Evolutionary conservation across 2,329 filamentous ascomycete genomes (phyloP).

Genomic region (Epichloe festucae): DNA sequence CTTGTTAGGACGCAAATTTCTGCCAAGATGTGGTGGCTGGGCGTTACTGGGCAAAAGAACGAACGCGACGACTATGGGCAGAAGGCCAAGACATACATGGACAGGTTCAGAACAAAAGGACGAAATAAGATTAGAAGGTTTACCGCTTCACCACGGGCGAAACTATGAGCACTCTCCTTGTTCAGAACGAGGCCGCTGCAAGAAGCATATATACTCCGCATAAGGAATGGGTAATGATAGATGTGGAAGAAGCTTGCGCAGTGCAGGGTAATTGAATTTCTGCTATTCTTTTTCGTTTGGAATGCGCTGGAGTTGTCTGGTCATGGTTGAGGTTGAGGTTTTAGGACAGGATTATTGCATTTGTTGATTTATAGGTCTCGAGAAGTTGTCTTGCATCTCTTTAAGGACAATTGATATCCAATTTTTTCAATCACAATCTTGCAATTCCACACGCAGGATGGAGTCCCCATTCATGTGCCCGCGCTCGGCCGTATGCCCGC

Average conservation of each 20-base stretch:
- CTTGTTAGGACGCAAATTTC: conserved; percentile 41
- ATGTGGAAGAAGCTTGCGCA: background rate
- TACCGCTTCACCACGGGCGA: no score
- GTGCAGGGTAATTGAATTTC: background rate
- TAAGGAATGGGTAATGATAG: background rate
- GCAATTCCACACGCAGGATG: background rate
- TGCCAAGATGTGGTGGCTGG: conserved; percentile 45
- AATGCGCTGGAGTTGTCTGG: conserved; percentile 3
- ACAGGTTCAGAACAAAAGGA: conserved; percentile 5
- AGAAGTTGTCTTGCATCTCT: background rate
- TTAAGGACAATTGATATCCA: background rate
- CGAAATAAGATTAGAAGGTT: background rate
- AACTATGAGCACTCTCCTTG: background rate
- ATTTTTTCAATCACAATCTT: background rate
- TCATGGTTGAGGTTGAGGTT: background rate
- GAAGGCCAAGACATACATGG: conserved; percentile 32
- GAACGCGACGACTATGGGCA: conserved; percentile 33
- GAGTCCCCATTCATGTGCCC: background rate
- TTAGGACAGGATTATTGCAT: background rate
- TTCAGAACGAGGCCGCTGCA: background rate
- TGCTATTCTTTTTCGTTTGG: background rate
- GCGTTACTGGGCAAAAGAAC: conserved; percentile 33
- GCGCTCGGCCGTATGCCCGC: background rate
- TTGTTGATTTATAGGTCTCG: background rate
- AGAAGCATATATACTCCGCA: background rate